Base-by-base conservation (phyloP, 2,329 filamentous ascomycete species). In the Claviceps pusilla region DNA sequence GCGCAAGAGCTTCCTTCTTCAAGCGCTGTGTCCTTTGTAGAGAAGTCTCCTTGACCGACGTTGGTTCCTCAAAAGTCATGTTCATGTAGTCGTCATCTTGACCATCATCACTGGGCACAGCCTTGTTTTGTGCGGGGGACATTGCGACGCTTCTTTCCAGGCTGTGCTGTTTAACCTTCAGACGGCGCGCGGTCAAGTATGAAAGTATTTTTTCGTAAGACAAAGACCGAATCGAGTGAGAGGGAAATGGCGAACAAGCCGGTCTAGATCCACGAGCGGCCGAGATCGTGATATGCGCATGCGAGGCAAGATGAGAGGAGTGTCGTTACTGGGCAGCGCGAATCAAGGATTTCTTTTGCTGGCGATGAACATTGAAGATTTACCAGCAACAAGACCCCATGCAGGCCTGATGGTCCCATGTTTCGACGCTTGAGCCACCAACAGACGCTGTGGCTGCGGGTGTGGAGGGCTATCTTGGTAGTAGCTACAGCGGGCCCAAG, bases 11-110 rank as follows among this genome's bases (percentile, higher is more conserved):
- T 69, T 89, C 78, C 62, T 75, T 76, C 60, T 75, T 73, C 33
- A 77, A 70, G 7, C 76, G 74, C 58, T 73, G 68, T 7, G 74
- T 71, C n/a, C 78, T 73, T 62, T 80, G 76, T 14, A 80, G 64
- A 1, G 76, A 80, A 1, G 75, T 76, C 61, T 79, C 76, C 59
- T 63, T 66, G 71, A 72, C 68, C 71, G 79, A 66, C 67, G 75
- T 63, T 70, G 77, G 65, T 33, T 95, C 87, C 19, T 80, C 76
- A 65, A 98, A 90, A 14, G 83, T 77, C 91, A 98, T 97, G 62
- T 84, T 89, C 86, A 98, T 94, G 75, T 98, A 97, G 69, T 98
- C 93, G 59, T 96, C 89, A 58, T 89, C 87, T 9, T 54, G 47
- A 37, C 35, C 35, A 31, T 7, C 45, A 6, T 54, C 52, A 43